phyloP scores from a whole-genome alignment of 805 yeast species.

The Metschnikowia peoriensis region DNA sequence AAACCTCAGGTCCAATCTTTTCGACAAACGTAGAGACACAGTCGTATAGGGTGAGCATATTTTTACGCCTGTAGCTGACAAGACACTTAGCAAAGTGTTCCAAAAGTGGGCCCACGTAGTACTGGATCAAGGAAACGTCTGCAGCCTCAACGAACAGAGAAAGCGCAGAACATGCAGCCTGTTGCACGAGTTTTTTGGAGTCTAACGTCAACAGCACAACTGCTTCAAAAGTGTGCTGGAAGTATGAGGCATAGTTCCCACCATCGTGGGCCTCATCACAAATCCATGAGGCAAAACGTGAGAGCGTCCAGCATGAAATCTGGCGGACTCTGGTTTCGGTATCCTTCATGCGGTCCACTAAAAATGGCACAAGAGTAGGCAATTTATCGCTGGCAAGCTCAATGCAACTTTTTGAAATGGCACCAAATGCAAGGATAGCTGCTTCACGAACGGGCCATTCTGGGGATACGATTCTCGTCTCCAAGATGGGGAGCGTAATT shows the following conservation, averaged over 20 bases:
- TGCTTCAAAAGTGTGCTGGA: slow-evolving; percentile 74
- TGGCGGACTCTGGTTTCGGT: slow-evolving; percentile 82
- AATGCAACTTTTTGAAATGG: slow-evolving; percentile 85
- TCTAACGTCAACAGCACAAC: slow-evolving; percentile 76
- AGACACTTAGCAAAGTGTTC: slow-evolving; percentile 74
- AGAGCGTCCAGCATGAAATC: slow-evolving; percentile 93
- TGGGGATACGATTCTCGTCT: slow-evolving; percentile 62
- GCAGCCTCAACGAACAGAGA: slow-evolving; percentile 80
- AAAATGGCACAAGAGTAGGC: slow-evolving; percentile 78
- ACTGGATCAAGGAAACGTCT: slow-evolving; percentile 58
- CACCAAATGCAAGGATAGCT: slow-evolving; percentile 91
- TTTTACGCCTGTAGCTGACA: slow-evolving; percentile 73
- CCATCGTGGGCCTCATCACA: slow-evolving; percentile 62
- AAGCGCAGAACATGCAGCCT: slow-evolving; percentile 86
- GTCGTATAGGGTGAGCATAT: slow-evolving; percentile 79
- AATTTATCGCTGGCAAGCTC: slow-evolving; percentile 68
- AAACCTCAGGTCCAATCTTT: slow-evolving; percentile 57
- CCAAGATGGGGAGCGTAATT: slow-evolving; percentile 70
- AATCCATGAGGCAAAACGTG: slow-evolving; percentile 83
- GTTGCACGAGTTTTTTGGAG: slow-evolving; percentile 88
- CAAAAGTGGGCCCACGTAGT: slow-evolving; percentile 64
- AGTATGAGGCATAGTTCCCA: slow-evolving; percentile 63
- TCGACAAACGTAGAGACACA: slow-evolving; percentile 89
- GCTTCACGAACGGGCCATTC: slow-evolving; percentile 94
- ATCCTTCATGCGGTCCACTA: slow-evolving; percentile 77